A percentile compares a stretch with the other conserved stretches of the same genome.
Conservation (phyloP, 331 rosid species). For the Quercus tomentella region DNA sequence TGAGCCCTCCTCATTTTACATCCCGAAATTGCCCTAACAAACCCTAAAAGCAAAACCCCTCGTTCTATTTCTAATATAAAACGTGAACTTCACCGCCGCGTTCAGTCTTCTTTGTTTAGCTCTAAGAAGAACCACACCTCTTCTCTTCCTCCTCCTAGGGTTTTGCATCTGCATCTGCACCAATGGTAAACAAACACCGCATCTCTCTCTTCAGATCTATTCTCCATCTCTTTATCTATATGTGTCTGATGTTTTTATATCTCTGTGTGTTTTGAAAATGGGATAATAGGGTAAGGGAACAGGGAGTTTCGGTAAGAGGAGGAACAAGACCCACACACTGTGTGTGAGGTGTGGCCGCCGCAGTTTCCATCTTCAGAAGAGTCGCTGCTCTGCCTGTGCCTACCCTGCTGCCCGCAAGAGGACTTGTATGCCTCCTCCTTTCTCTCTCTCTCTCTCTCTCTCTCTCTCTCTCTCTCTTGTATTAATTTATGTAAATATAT, state of each 20-base stretch:
- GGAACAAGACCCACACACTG: constrained; percentile 98
- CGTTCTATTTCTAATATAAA: constrained; percentile 12
- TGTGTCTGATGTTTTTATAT: neutral
- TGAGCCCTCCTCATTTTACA: no score
- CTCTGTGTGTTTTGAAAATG: neutral
- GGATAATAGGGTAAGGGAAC: constrained; percentile 76
- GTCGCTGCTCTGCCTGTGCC: constrained; percentile 91
- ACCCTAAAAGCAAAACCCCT: constrained; percentile 18
- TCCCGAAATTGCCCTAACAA: neutral
- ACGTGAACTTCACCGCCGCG: neutral
- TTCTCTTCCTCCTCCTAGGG: constrained; percentile 26
- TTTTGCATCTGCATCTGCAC: constrained; percentile 37
- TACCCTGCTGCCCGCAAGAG: constrained; percentile 93
- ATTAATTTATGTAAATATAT: neutral
- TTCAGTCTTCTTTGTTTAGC: neutral
- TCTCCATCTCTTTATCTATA: neutral
- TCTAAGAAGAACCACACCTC: neutral
- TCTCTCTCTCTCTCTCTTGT: no score
- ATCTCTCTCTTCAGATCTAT: neutral
- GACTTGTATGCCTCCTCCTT: constrained; percentile 38
- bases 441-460: no score
- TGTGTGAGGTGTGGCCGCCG: constrained; percentile 99
- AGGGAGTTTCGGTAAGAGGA: constrained; percentile 94
- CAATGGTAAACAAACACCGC: constrained; percentile 38
- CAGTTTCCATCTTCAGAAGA: constrained; percentile 96